phyloP scores from a whole-genome alignment of 768 basidiomycete species.

The Mycena chlorophos region DNA sequence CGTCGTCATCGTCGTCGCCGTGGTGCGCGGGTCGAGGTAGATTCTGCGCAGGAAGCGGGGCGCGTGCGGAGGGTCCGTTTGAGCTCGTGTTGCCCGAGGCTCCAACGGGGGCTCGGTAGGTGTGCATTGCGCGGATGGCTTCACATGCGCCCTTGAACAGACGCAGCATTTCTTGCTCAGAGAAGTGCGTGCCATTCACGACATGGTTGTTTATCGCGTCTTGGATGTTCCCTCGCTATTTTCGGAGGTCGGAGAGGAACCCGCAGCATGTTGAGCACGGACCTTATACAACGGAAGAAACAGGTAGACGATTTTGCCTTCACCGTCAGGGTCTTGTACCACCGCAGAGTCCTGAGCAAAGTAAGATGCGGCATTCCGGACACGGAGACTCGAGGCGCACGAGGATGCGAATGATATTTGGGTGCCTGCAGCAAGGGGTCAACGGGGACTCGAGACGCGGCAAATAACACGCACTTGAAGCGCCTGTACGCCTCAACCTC shows the following conservation, averaged over 20 bases:
- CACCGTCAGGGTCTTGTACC: conserved; percentile 89
- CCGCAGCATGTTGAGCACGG: conserved; percentile 9
- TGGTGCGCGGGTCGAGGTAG: conserved; percentile 1
- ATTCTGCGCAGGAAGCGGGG: conserved; percentile 7
- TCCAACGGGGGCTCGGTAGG: conserved; percentile 62
- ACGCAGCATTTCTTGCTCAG: conserved; percentile 84
- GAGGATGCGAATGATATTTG: conserved; percentile 94
- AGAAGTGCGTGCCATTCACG: conserved; percentile 77
- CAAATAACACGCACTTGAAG: conserved; percentile 68
- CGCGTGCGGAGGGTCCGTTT: conserved; percentile 15
- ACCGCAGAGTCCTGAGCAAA: conserved; percentile 80
- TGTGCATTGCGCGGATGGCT: conserved; percentile 93
- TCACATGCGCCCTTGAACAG: conserved; percentile 94
- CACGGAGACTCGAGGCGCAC: conserved; percentile 35
- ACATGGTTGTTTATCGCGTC: conserved; percentile 88
- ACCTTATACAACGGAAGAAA: conserved; percentile 94
- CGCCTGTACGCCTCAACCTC: conserved; percentile 93
- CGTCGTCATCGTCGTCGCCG: conserved; percentile 40
- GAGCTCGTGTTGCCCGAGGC: conserved; percentile 29
- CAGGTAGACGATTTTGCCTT: conserved; percentile 93
- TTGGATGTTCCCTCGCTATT: conserved; percentile 88
- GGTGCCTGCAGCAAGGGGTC: conserved; percentile 58
- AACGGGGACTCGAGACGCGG: neutral
- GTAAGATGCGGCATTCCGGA: conserved; percentile 18
- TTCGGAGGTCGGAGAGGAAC: conserved; percentile 9